These are phyloP conservation scores for Trichoderma oligosporum DNA, from an alignment of 2,329 filamentous ascomycete genomes.

Conservation along the genomic window DNA sequence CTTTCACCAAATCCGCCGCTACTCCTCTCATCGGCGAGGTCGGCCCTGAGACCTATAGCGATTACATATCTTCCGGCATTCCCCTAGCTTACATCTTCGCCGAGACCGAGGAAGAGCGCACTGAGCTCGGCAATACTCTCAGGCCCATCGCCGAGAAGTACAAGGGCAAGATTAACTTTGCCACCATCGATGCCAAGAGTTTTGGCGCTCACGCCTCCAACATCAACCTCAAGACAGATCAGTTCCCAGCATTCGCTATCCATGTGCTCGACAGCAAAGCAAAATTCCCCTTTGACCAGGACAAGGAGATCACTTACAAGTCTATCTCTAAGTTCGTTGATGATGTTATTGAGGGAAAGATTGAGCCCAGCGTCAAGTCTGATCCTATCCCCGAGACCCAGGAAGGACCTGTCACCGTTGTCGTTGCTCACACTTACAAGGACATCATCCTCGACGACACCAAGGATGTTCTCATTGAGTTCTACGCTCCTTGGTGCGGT, in stretches of 20 bases:
- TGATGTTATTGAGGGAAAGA: conserved; percentile 78
- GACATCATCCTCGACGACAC: conserved; percentile 85
- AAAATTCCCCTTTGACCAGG: conserved; percentile 92
- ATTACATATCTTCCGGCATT: conserved; percentile 88
- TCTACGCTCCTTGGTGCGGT: conserved; percentile 98
- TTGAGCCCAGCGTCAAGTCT: conserved; percentile 96
- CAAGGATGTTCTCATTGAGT: conserved; percentile 97
- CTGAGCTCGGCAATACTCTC: conserved; percentile 68
- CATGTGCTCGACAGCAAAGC: conserved; percentile 93
- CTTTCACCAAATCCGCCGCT: conserved; percentile 78
- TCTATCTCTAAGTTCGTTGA: conserved; percentile 79
- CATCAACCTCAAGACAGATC: conserved; percentile 92
- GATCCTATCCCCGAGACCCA: conserved; percentile 93
- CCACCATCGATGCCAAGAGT: conserved; percentile 89
- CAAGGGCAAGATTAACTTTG: conserved; percentile 95
- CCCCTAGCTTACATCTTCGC: conserved; percentile 98
- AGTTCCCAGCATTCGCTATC: conserved; percentile 97
- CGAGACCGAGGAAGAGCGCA: conserved; percentile 85
- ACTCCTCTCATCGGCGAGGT: conserved; percentile 93
- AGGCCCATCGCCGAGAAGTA: conserved; percentile 86
- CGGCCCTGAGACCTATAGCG: conserved; percentile 91
- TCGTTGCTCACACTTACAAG: conserved; percentile 93
- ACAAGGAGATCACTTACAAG: conserved; percentile 68
- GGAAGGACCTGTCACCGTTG: conserved; percentile 79
- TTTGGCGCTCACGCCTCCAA: conserved; percentile 95